Conservation (phyloP, 2,329 filamentous ascomycete genomes). For the Meredithiella fracta region DNA sequence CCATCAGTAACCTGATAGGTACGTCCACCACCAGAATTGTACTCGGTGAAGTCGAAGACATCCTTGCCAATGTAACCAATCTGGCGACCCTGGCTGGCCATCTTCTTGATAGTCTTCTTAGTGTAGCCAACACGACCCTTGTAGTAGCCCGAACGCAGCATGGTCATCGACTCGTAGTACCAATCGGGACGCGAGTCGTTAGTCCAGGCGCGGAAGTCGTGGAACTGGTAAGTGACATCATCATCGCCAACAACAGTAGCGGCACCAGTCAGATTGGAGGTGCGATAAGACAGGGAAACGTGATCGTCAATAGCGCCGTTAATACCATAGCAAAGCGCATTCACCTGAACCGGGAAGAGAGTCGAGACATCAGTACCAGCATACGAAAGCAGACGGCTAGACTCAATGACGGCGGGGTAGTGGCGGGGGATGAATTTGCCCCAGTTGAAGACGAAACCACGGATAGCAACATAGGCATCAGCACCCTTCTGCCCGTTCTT, state of each 20-base stretch:
- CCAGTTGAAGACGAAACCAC: conserved; percentile 79
- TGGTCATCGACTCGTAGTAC: conserved; percentile 78
- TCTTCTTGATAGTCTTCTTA: conserved; percentile 53
- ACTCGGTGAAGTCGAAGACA: conserved; percentile 82
- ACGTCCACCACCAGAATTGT: conserved; percentile 55
- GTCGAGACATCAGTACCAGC: conserved; percentile 74
- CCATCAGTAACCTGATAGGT: conserved; percentile 41
- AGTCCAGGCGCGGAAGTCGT: conserved; percentile 78
- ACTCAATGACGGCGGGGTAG: conserved; percentile 49
- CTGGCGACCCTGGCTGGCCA: conserved; percentile 43
- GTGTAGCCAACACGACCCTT: conserved; percentile 82
- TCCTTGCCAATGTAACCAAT: conserved; percentile 65
- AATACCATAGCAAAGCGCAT: conserved; percentile 69
- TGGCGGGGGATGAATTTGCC: conserved; percentile 56
- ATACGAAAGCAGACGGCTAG: conserved; percentile 52
- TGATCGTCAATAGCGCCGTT: conserved; percentile 46
- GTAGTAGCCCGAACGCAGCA: conserved; percentile 60
- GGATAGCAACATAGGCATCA: conserved; percentile 60
- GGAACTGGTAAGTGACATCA: conserved; percentile 65
- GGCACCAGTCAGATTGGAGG: conserved; percentile 55
- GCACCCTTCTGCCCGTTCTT: conserved; percentile 55
- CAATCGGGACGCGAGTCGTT: conserved; percentile 76
- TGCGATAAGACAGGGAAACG: conserved; percentile 73
- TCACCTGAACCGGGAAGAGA: conserved; percentile 89
- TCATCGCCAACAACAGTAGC: conserved; percentile 45